Evolutionary conservation across 2,329 filamentous ascomycete species (phyloP).

Genomic region (Trichoderma koningiopsis): DNA sequence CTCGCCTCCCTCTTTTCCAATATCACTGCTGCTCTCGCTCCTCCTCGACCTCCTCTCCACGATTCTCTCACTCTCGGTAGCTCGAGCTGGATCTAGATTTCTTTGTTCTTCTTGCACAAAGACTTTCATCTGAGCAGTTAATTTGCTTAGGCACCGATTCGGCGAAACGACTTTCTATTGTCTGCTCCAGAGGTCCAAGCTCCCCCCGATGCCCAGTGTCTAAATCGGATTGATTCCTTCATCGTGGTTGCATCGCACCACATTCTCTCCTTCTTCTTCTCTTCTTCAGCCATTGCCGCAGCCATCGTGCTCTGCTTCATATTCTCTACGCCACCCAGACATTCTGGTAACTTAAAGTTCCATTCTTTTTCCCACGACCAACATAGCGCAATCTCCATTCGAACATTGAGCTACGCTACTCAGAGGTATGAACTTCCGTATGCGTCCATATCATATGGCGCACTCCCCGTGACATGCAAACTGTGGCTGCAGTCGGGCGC

Average conservation of each 20-base stretch:
- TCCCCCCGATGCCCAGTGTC: background rate
- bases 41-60: background rate
- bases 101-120: background rate
- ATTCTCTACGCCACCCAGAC: background rate
- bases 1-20: slow-evolving; percentile 22
- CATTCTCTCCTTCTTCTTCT: background rate
- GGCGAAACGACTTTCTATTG: background rate
- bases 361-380: background rate
- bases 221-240: background rate
- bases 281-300: background rate
- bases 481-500: slow-evolving; percentile 5
- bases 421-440: background rate
- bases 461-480: background rate
- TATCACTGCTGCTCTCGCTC: slow-evolving; percentile 19
- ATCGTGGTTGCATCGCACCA: slow-evolving; percentile 17
- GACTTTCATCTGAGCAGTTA: background rate
- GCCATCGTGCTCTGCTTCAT: background rate
- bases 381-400: background rate
- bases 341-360: background rate
- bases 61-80: background rate
- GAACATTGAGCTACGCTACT: background rate
- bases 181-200: background rate
- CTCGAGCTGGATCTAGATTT: background rate
- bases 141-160: background rate
- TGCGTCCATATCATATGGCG: background rate